Evolutionary conservation across 2,329 filamentous ascomycete genomes (phyloP).

Genomic region (Pseudogymnoascus sp.): DNA sequence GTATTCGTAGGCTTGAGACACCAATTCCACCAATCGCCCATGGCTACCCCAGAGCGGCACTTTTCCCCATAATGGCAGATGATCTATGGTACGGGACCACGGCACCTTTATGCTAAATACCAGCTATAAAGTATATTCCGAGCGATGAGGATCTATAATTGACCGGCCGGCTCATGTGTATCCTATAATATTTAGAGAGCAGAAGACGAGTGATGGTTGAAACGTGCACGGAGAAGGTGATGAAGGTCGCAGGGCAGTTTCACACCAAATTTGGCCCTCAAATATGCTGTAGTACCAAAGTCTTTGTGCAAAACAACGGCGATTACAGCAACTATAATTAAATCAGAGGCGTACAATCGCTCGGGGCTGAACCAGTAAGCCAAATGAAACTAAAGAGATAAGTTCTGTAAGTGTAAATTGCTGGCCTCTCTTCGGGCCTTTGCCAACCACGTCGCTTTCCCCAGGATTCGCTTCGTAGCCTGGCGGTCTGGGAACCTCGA

Average conservation of each 20-base stretch:
- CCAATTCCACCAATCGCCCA: neutral
- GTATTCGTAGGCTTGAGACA: neutral
- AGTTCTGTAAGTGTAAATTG: neutral
- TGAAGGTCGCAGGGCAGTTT: too few relatives aligned
- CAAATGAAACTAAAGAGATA: neutral
- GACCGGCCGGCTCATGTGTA: neutral
- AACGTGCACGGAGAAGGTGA: neutral
- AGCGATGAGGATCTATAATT: neutral
- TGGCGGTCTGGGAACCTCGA: slow-evolving; percentile 13
- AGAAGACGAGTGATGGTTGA: neutral
- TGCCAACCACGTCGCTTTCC: neutral
- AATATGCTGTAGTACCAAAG: too few relatives aligned
- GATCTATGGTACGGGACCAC: neutral
- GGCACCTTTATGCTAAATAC: neutral
- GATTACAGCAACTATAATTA: neutral
- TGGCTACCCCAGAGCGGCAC: neutral
- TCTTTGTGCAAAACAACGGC: too few relatives aligned
- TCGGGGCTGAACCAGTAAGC: neutral
- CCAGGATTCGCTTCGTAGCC: slow-evolving; percentile 3
- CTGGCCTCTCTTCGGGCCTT: neutral
- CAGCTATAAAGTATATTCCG: neutral
- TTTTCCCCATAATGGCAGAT: neutral
- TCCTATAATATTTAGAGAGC: neutral
- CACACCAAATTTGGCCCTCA: too few relatives aligned
- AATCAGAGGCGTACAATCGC: neutral